phyloP scores from a whole-genome alignment of 345 rosid genomes.

The Boechera stricta region DNA sequence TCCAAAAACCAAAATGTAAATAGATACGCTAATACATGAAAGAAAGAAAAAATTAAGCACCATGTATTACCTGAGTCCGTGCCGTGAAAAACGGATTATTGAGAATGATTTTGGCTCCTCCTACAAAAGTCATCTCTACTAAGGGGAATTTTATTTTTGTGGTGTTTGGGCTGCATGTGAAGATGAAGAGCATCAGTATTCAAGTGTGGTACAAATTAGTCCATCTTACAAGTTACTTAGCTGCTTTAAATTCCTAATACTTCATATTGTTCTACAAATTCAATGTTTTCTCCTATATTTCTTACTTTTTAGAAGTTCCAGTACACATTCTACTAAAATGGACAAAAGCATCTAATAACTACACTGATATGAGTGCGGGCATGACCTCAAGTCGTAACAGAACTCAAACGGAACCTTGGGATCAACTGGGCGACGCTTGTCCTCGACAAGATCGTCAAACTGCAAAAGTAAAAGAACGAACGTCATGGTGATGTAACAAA shows the following conservation, averaged over 20 bases:
- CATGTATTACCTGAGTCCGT: slow-evolving; percentile 23
- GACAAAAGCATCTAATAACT: background rate
- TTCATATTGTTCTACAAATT: background rate
- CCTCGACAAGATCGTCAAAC: slow-evolving; percentile 60
- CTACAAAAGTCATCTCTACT: slow-evolving; percentile 63
- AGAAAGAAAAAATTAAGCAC: background rate
- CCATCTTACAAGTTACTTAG: background rate
- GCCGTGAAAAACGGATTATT: slow-evolving; percentile 21
- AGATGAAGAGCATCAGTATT: slow-evolving; percentile 25
- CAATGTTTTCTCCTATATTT: background rate
- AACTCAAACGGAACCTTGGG: slow-evolving; percentile 69
- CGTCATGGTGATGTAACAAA: slow-evolving; percentile 36
- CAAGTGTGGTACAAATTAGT: background rate
- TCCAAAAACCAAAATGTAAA: slow-evolving; percentile 14
- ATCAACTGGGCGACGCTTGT: slow-evolving; percentile 48
- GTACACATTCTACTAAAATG: slow-evolving; percentile 9
- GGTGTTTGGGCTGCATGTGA: slow-evolving; percentile 51
- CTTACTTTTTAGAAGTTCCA: background rate
- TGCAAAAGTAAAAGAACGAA: slow-evolving; percentile 44
- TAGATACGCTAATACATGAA: background rate
- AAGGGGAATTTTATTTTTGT: slow-evolving; percentile 38
- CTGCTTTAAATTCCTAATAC: background rate
- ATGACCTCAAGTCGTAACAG: slow-evolving; percentile 55
- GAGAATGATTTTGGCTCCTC: slow-evolving; percentile 50
- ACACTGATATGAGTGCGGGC: slow-evolving; percentile 5